Evolutionary conservation across 1,284 basidiomycete genomes (phyloP).

Genomic region (Irpex sp.): DNA sequence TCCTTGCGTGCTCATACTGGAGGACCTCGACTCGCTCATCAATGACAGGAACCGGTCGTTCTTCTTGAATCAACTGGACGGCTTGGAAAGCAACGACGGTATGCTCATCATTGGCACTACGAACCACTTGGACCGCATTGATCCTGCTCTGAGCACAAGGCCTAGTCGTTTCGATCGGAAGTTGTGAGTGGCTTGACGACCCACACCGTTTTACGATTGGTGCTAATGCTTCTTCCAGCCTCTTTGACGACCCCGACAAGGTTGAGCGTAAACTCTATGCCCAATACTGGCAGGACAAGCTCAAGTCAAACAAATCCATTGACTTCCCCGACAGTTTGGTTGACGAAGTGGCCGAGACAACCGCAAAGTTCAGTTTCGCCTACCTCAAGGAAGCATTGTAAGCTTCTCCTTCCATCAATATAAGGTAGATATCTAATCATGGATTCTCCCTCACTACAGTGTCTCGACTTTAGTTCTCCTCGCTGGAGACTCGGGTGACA

Average conservation of each 20-base stretch:
- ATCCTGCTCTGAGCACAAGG: constrained; percentile 66
- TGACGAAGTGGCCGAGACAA: constrained; percentile 51
- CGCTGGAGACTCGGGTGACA: constrained; percentile 32
- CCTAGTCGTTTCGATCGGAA: constrained; percentile 83
- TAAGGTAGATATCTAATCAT: not conserved
- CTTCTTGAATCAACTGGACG: constrained; percentile 82
- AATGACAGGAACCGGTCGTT: constrained; percentile 72
- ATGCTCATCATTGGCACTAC: constrained; percentile 76
- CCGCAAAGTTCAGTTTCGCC: constrained; percentile 70
- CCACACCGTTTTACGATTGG: not conserved
- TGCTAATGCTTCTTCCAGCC: constrained; percentile 28
- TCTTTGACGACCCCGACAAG: constrained; percentile 59
- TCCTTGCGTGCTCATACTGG: constrained; percentile 72
- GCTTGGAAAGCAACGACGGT: constrained; percentile 70
- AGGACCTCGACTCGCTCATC: constrained; percentile 80
- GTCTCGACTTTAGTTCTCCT: constrained; percentile 59
- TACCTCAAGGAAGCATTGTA: constrained; percentile 84
- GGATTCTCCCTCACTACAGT: constrained; percentile 27
- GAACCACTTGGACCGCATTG: constrained; percentile 76
- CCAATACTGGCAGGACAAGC: constrained; percentile 74
- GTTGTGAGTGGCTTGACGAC: constrained; percentile 46
- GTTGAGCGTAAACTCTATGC: constrained; percentile 62
- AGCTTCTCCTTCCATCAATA: constrained; percentile 24
- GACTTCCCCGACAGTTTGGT: constrained; percentile 61
- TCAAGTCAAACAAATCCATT: constrained; percentile 52